Evolutionary conservation across 495 filamentous ascomycete species (phyloP).

Genomic region (Aspergillus wentii): DNA sequence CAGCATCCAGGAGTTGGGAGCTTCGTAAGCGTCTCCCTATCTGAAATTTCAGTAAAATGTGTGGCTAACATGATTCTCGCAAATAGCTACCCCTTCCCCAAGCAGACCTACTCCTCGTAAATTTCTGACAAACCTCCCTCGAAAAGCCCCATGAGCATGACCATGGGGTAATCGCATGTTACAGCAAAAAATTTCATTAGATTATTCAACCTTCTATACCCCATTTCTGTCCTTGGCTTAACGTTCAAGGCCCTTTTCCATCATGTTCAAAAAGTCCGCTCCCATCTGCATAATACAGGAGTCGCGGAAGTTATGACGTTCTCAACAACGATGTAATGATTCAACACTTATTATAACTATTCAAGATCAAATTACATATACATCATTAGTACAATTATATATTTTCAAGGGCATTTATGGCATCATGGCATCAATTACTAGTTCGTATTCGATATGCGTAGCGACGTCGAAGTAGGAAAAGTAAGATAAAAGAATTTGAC

Average conservation of each 20-base stretch:
- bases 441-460: no score
- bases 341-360: slow-evolving; percentile 1
- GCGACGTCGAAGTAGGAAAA: no score
- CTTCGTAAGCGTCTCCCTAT: slow-evolving; percentile 70
- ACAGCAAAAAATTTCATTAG: slow-evolving; percentile 10
- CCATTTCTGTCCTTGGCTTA: slow-evolving; percentile 31
- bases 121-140: slow-evolving; percentile 19
- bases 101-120: slow-evolving; percentile 63
- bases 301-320: slow-evolving; percentile 26
- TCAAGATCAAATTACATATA: no score
- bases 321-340: slow-evolving; percentile 40
- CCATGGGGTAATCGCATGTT: not conserved
- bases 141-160: slow-evolving; percentile 7
- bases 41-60: not conserved
- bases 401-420: no score
- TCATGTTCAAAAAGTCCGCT: no score
- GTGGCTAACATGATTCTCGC: slow-evolving; percentile 6
- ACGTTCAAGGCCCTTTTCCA: slow-evolving; percentile 24
- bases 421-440: no score
- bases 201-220: slow-evolving; percentile 49
- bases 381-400: no score
- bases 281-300: slow-evolving; percentile 3
- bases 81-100: slow-evolving; percentile 73
- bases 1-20: slow-evolving; percentile 89
- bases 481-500: no score